These are phyloP conservation scores for Cryptosporidium sp. DNA, from an alignment of 169 alveolate genomes.

Conservation along the genomic window DNA sequence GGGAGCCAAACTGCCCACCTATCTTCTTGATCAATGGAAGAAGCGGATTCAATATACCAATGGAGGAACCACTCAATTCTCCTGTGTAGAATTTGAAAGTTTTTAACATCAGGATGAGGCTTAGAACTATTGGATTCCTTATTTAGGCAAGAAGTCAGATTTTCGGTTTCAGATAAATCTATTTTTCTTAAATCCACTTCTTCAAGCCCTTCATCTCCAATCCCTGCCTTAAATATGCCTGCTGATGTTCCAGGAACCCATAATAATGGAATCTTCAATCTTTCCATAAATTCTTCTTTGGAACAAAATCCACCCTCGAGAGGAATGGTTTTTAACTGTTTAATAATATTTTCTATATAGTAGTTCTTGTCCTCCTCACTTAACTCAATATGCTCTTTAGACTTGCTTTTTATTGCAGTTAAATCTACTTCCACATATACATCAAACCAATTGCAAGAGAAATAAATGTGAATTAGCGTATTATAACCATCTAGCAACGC, in stretches of 20 bases:
- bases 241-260: conserved; percentile 20
- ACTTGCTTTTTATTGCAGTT: not conserved
- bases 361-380: not conserved
- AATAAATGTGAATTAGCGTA: conserved; percentile 46
- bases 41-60: conserved; percentile 77
- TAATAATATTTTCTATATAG: conserved; percentile 18
- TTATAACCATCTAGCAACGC: conserved; percentile 39
- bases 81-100: conserved; percentile 64
- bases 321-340: conserved; percentile 14
- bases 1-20: conserved; percentile 79
- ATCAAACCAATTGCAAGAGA: conserved; percentile 70
- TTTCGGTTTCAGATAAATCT: conserved; percentile 23
- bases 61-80: conserved; percentile 78
- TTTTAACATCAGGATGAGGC: conserved; percentile 42
- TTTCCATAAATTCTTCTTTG: conserved; percentile 32
- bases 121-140: not conserved
- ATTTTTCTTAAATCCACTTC: conserved; percentile 22
- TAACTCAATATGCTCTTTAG: not conserved
- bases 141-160: not conserved
- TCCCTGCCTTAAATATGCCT: not conserved
- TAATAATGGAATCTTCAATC: conserved; percentile 26
- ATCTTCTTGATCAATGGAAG: conserved; percentile 76
- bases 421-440: conserved; percentile 48
- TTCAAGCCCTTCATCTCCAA: not conserved
- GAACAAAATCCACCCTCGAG: conserved; percentile 54